Evolutionary conservation across 2,329 filamentous ascomycete genomes (phyloP).

Genomic region (Phyllosticta citriasiana): DNA sequence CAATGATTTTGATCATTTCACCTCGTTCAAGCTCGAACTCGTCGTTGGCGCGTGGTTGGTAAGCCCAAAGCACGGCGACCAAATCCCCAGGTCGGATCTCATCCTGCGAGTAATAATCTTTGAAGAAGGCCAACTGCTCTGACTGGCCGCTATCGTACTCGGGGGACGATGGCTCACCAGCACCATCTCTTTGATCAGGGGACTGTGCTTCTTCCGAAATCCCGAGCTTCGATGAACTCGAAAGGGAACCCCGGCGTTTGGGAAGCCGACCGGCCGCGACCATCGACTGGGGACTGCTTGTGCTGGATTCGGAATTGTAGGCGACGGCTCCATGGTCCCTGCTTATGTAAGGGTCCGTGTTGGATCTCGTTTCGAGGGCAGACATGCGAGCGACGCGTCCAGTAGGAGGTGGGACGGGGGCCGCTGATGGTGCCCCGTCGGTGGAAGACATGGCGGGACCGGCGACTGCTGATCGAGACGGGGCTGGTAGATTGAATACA

Average conservation of each 20-base stretch:
- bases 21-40: conserved; percentile 90
- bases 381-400: conserved; percentile 86
- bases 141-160: conserved; percentile 81
- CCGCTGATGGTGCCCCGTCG: conserved; percentile 57
- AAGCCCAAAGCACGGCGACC: conserved; percentile 90
- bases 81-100: conserved; percentile 88
- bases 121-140: conserved; percentile 92
- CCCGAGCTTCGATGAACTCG: conserved; percentile 68
- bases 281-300: conserved; percentile 2
- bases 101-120: conserved; percentile 96
- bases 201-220: conserved; percentile 57
- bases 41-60: conserved; percentile 85
- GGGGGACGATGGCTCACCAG: conserved; percentile 71
- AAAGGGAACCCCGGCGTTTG: conserved; percentile 79
- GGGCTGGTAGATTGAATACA: conserved; percentile 84
- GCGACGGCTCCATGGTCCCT: conserved; percentile 21
- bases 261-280: conserved; percentile 37
- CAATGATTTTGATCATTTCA: conserved; percentile 96
- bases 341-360: conserved; percentile 40
- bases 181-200: conserved; percentile 17
- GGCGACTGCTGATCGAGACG: conserved; percentile 33
- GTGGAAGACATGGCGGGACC: conserved; percentile 32
- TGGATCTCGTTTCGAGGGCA: conserved; percentile 68
- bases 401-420: conserved; percentile 1
- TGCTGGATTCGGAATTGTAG: conserved; percentile 1